Conservation (phyloP, 768 basidiomycete species). For the Myochromella boudieri region DNA sequence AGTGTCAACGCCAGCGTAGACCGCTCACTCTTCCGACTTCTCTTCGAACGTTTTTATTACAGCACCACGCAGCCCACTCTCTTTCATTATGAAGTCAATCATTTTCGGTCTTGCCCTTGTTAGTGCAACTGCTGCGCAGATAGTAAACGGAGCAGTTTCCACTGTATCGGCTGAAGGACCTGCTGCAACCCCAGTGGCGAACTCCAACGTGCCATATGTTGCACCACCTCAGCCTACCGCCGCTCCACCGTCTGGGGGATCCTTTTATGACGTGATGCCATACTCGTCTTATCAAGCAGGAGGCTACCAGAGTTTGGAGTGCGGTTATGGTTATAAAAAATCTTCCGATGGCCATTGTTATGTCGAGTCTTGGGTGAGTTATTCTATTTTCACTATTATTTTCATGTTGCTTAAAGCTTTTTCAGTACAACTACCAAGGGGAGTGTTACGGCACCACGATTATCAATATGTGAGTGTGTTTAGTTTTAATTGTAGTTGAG, state of each 20-base stretch:
- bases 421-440: slow-evolving; percentile 36
- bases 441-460: slow-evolving; percentile 69
- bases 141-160: slow-evolving; percentile 46
- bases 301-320: slow-evolving; percentile 65
- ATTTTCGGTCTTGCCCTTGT: slow-evolving; percentile 59
- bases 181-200: slow-evolving; percentile 21
- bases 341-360: slow-evolving; percentile 53
- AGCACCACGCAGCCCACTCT: slow-evolving; percentile 43
- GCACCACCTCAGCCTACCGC: slow-evolving; percentile 33
- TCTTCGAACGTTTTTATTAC: slow-evolving; percentile 31
- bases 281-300: slow-evolving; percentile 61
- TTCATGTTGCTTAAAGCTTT: slow-evolving; percentile 3
- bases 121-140: slow-evolving; percentile 57
- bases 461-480: slow-evolving; percentile 34
- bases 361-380: slow-evolving; percentile 58
- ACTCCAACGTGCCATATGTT: slow-evolving; percentile 21
- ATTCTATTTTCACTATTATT: neutral
- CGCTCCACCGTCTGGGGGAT: slow-evolving; percentile 28
- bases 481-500: neutral
- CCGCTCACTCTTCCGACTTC: slow-evolving; percentile 51
- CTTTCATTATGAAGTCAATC: slow-evolving; percentile 64
- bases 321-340: slow-evolving; percentile 71
- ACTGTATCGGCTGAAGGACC: slow-evolving; percentile 33
- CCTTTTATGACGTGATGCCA: slow-evolving; percentile 51
- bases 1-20: slow-evolving; percentile 69